Evolutionary conservation across 495 filamentous ascomycete species (phyloP).

Genomic region (Penicillium lagena): DNA sequence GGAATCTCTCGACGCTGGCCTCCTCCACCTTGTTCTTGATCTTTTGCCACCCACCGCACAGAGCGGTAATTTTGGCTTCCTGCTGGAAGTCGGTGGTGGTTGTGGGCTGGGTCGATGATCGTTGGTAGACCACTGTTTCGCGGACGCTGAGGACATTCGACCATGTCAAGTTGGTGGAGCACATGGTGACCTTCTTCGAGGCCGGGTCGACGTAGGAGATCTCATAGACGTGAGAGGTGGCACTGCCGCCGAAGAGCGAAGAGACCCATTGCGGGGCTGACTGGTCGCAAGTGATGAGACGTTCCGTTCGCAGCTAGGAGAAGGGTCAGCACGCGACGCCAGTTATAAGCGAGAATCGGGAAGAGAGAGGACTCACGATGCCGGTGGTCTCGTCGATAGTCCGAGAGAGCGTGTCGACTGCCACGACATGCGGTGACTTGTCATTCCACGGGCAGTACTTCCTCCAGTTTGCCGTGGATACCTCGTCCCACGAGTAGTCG

Average conservation of each 20-base stretch:
- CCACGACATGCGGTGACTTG: conserved; percentile 86
- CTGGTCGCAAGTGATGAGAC: conserved; percentile 92
- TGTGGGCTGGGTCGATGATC: conserved; percentile 40
- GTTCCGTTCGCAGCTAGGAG: conserved; percentile 80
- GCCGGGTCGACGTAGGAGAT: conserved; percentile 85
- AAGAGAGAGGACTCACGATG: conserved; percentile 52
- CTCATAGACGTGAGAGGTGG: conserved; percentile 83
- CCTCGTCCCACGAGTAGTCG: conserved; percentile 96
- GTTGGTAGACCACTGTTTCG: conserved; percentile 83
- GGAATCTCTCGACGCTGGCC: conserved; percentile 77
- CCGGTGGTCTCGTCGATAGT: conserved; percentile 73
- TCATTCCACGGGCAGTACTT: conserved; percentile 99
- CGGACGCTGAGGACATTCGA: conserved; percentile 80
- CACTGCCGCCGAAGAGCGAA: conserved; percentile 64
- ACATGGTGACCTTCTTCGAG: conserved; percentile 84
- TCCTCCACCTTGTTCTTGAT: conserved; percentile 93
- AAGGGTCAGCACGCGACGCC: conserved; percentile 5
- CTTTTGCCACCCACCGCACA: conserved; percentile 94
- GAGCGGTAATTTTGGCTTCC: conserved; percentile 83
- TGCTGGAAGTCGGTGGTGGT: conserved; percentile 76
- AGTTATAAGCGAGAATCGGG: no score
- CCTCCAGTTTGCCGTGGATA: conserved; percentile 97
- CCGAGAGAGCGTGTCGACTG: conserved; percentile 86
- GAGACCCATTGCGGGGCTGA: conserved; percentile 81
- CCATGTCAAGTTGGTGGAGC: conserved; percentile 84